Conservation (phyloP, 441 rosid species). For the Adansonia rubrostipa region DNA sequence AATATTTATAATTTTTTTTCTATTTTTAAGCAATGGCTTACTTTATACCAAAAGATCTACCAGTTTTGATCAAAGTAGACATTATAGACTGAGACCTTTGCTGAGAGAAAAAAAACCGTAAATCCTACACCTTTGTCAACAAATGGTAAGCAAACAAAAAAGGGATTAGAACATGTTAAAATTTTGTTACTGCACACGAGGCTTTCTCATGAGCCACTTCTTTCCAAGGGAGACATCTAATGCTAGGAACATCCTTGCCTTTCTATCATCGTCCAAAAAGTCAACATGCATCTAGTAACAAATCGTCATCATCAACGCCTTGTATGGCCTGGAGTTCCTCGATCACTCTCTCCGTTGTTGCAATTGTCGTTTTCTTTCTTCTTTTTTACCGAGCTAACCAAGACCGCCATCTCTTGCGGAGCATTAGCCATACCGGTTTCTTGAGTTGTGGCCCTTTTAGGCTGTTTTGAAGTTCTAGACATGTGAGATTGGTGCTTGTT, state of each 20-base stretch:
- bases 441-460: slow-evolving; percentile 45
- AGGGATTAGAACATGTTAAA: neutral
- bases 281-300: slow-evolving; percentile 74
- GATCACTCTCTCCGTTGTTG: slow-evolving; percentile 54
- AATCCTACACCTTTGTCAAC: neutral
- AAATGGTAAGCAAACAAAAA: neutral
- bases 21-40: too few relatives aligned
- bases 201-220: slow-evolving; percentile 78
- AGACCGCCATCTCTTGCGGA: slow-evolving; percentile 33
- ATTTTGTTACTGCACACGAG: slow-evolving; percentile 47
- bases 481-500: neutral
- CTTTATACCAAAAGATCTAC: too few relatives aligned
- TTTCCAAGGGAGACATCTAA: slow-evolving; percentile 64
- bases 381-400: slow-evolving; percentile 38
- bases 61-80: too few relatives aligned
- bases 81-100: neutral
- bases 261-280: slow-evolving; percentile 73
- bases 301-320: slow-evolving; percentile 74
- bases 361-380: slow-evolving; percentile 31
- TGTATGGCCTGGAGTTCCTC: slow-evolving; percentile 69
- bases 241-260: slow-evolving; percentile 75
- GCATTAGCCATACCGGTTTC: slow-evolving; percentile 34
- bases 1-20: too few relatives aligned
- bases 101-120: neutral
- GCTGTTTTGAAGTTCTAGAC: neutral